Evolutionary conservation across 2,329 filamentous ascomycete species (phyloP), one percentile per base, ranked within the genome.

Genomic region (Thermothelomyces thermophilus): DNA sequence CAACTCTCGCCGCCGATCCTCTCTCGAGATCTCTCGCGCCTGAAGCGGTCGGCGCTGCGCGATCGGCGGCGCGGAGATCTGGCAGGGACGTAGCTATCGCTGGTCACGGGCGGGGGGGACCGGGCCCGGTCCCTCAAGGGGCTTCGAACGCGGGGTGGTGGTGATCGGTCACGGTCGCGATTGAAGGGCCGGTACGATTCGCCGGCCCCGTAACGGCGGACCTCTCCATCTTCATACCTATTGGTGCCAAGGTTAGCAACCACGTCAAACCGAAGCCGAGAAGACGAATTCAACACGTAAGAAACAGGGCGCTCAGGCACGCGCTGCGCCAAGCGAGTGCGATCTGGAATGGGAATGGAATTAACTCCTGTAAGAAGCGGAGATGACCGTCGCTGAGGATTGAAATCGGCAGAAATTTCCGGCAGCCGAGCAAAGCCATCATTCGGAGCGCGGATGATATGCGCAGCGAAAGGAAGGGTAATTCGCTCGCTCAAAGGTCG

Each of bases 191-290:
- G 70, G 70, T 79, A 82, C 33, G 77, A 80, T 64, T 82, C 78
- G 51, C 78, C 78, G 11, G 79, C 79, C 45, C 78, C 78, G 62
- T 81, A 82, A 60, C 78, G 71, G 55, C 79, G 75, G 47, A 82
- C 79, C 66, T 82, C 78, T 39, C 78, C 78, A 56, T 82, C 78
- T 56, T 82, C 77, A 59, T 78, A 82, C 62, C 77, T 80, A 52
- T 26, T 42, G 20, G 39, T 6, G 2, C 20, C 8, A 7, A 1
- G 7, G 53, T 63, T 50, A 63, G 59, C 55, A 5, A 37, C n/a
- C 24, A 11, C 42, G 33, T 19, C 19, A 42, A 10, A n/a, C 9
- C 11, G n/a, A 26, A 16, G 19, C 19, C 34, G 47, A 40, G 33
- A 40, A 35, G 11, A 17, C 17, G 24, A 36, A 39, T 28, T 34